These are phyloP conservation scores for Blastocystis sp. DNA, from an alignment of 352 stramenopile species.

Conservation along the genomic window DNA sequence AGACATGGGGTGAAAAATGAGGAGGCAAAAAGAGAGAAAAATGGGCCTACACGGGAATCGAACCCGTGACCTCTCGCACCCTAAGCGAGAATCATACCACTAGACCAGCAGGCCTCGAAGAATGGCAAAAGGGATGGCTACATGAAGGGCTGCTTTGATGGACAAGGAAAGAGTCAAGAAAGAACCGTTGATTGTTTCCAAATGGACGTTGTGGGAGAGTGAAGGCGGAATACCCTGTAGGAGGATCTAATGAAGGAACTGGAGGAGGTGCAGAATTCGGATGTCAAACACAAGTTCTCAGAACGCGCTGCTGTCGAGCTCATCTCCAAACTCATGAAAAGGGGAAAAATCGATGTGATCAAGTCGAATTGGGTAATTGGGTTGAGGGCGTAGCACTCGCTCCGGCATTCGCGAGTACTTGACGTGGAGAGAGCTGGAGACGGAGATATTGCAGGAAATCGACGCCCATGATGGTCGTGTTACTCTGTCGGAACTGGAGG, in stretches of 20 bases:
- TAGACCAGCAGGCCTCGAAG: not conserved
- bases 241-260: slow-evolving; percentile 53
- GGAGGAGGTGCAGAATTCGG: slow-evolving; percentile 31
- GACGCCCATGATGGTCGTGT: slow-evolving; percentile 54
- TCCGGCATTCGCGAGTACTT: slow-evolving; percentile 58
- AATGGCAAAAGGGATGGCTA: no score
- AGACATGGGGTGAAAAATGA: not conserved
- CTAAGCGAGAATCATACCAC: no score
- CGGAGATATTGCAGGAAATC: slow-evolving; percentile 44
- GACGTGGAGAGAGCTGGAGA: slow-evolving; percentile 55
- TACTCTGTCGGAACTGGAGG: slow-evolving; percentile 32
- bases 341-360: slow-evolving; percentile 28
- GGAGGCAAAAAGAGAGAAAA: slow-evolving; percentile 17
- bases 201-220: no score
- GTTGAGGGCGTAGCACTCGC: slow-evolving; percentile 11
- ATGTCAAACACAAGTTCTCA: slow-evolving; percentile 43
- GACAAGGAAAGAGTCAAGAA: no score
- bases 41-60: slow-evolving; percentile 68
- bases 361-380: not conserved
- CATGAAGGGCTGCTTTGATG: no score
- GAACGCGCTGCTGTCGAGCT: slow-evolving; percentile 41
- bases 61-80: not conserved
- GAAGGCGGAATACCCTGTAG: not conserved
- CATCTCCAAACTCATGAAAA: slow-evolving; percentile 13
- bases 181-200: no score